Evolutionary conservation across 257 asterid genomes (phyloP), one percentile per base, ranked within the genome.

Genomic region (Primulina eburnea): DNA sequence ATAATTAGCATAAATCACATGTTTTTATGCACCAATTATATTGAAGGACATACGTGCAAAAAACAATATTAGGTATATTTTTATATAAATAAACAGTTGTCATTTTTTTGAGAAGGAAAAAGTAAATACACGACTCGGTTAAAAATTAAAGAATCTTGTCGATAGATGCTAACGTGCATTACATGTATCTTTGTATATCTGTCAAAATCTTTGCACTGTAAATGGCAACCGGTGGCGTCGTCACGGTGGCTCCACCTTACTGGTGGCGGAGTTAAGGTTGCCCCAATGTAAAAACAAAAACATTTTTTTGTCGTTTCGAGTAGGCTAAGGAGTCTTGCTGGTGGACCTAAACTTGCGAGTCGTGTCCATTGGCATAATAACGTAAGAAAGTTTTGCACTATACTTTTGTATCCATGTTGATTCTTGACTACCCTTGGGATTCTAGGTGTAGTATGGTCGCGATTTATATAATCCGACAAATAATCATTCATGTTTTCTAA

Each of bases 221-320:
- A 79, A 73, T 65, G 71, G 64, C 77, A 77, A 67, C 26, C 50
- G 84, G 73, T 83, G 82, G 76, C 79, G 85, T 74, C 79, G 85
- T 74, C 88, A 85, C 74, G 83, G 84, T 67, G 82, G 85, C 75
- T 73, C 85, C 86, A 81, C 79, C 82, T 71, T 71, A 82, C 80
- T 72, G 56, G 76, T 62, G 79, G 77, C 67, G 80, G 77, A 62
- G 77, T 32, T 38, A 33, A 52, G 83, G 71, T 62, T 14, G 75
- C 72, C 70, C 72, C 81, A 70, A 82, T 65, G 61, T 62, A 75
- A 47, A 73, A 82, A 77, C 87, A 80, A 81, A 76, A 43, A 50
- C 20, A 16, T 50, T 47, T 64, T 64, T 73, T 72, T 70, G 64
- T 68, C 62, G 37, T 75, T 72, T 64, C 32, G 65, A 60, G 60